A percentile compares a stretch with the other conserved stretches of the same genome.
Evolutionary conservation across 768 basidiomycete genomes (phyloP).

Genomic region (Psilocybe azurescens): DNA sequence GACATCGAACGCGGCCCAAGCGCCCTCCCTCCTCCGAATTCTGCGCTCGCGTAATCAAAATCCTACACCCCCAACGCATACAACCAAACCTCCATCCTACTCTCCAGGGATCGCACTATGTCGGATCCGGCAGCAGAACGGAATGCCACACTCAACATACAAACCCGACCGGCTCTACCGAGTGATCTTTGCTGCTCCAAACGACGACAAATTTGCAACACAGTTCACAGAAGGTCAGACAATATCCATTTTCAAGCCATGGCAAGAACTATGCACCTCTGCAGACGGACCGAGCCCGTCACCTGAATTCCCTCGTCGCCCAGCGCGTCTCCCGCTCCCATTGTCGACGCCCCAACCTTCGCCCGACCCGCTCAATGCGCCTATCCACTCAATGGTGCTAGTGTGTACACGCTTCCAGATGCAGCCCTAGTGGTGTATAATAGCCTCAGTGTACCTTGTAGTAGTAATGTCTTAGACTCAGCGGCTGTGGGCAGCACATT

Average conservation of each 20-base stretch:
- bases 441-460: background rate
- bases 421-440: slow-evolving; percentile 10
- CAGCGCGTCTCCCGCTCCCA: slow-evolving; percentile 31
- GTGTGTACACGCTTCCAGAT: slow-evolving; percentile 39
- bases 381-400: slow-evolving; percentile 26
- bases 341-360: slow-evolving; percentile 20
- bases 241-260: slow-evolving; percentile 55
- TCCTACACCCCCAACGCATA: slow-evolving; percentile 40
- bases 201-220: slow-evolving; percentile 32
- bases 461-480: slow-evolving; percentile 5
- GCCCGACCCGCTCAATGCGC: slow-evolving; percentile 22
- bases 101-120: slow-evolving; percentile 49
- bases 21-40: slow-evolving; percentile 45
- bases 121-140: slow-evolving; percentile 33
- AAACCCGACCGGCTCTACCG: slow-evolving; percentile 30
- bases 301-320: slow-evolving; percentile 20
- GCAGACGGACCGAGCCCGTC: slow-evolving; percentile 6
- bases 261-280: slow-evolving; percentile 43
- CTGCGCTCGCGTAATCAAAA: slow-evolving; percentile 45
- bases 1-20: slow-evolving; percentile 41
- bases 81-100: slow-evolving; percentile 30
- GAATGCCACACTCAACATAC: slow-evolving; percentile 23
- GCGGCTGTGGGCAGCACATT: background rate
- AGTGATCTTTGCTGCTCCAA: slow-evolving; percentile 33
- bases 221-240: slow-evolving; percentile 45